Evolutionary conservation across 2,329 filamentous ascomycete genomes (phyloP).

Genomic region (Penicillium sp.): DNA sequence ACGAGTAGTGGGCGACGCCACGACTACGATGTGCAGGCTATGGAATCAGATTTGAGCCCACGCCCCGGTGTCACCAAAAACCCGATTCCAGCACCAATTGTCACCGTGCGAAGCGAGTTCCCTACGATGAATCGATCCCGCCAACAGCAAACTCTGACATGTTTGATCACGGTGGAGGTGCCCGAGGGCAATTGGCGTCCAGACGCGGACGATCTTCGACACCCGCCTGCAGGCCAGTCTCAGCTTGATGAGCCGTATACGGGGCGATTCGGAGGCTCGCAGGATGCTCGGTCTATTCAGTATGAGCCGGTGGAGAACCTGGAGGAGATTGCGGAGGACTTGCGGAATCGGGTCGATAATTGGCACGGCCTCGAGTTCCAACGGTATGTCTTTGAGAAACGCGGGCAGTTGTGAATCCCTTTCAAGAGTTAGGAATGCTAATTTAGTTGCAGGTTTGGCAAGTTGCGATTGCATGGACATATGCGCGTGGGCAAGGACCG

Average conservation of each 20-base stretch:
- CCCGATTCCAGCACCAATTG: conserved; percentile 85
- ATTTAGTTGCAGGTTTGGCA: conserved; percentile 72
- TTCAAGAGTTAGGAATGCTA: background rate
- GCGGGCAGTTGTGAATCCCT: background rate
- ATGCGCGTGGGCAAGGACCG: conserved; percentile 96
- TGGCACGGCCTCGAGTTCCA: conserved; percentile 97
- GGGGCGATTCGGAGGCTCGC: conserved; percentile 50
- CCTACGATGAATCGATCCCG: conserved; percentile 90
- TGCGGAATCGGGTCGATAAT: conserved; percentile 90
- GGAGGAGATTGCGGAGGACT: conserved; percentile 82
- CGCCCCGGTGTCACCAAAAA: conserved; percentile 73
- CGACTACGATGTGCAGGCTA: conserved; percentile 94
- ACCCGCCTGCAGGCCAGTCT: conserved; percentile 57
- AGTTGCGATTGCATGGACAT: conserved; percentile 84
- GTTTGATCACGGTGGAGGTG: conserved; percentile 91
- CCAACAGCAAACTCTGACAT: conserved; percentile 93
- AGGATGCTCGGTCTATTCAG: conserved; percentile 65
- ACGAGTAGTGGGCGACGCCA: conserved; percentile 73
- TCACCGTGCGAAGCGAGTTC: conserved; percentile 97
- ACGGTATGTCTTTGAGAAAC: conserved; percentile 58
- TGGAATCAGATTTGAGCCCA: conserved; percentile 83
- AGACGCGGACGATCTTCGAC: conserved; percentile 76
- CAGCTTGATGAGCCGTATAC: conserved; percentile 61
- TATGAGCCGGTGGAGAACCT: conserved; percentile 78
- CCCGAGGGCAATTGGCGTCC: conserved; percentile 90